Conservation (phyloP, 345 rosid species). For the Hibiscus syriacus region DNA sequence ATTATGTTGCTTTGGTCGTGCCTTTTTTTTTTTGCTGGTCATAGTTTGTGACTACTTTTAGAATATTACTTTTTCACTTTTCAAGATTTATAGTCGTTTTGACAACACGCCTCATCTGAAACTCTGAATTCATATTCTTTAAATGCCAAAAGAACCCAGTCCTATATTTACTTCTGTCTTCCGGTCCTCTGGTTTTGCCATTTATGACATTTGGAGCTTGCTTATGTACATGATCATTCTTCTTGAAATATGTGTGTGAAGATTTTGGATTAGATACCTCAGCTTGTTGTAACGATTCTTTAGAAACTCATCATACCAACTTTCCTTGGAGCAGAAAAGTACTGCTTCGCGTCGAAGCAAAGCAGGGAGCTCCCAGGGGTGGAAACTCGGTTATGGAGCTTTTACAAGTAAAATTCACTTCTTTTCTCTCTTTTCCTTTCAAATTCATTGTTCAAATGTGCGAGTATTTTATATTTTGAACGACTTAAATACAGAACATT, state of each 20-base stretch:
- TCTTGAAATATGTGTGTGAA: background rate
- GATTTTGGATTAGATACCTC: background rate
- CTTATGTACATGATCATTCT: background rate
- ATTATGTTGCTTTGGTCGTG: no score
- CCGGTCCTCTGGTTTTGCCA: background rate
- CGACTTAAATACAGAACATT: background rate
- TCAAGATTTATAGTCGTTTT: no score
- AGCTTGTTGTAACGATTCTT: background rate
- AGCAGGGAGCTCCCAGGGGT: constrained; percentile 88
- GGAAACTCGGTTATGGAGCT: constrained; percentile 85
- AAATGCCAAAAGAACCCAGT: background rate
- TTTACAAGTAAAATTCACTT: constrained; percentile 51
- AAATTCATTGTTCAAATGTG: background rate
- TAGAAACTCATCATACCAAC: constrained; percentile 13
- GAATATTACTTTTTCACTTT: no score
- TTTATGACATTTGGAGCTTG: background rate
- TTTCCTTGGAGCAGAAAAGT: constrained; percentile 54
- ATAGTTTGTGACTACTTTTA: no score
- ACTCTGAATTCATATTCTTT: background rate
- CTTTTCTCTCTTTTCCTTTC: background rate
- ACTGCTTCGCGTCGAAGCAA: constrained; percentile 88
- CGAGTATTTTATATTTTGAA: background rate
- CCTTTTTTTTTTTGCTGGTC: no score
- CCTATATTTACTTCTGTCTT: background rate
- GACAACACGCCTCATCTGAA: background rate